Percentiles rank a stretch among this genome's conserved stretches.
phyloP scores from a whole-genome alignment of 1,284 basidiomycete genomes.

The Paramarasmius palmivorus region DNA sequence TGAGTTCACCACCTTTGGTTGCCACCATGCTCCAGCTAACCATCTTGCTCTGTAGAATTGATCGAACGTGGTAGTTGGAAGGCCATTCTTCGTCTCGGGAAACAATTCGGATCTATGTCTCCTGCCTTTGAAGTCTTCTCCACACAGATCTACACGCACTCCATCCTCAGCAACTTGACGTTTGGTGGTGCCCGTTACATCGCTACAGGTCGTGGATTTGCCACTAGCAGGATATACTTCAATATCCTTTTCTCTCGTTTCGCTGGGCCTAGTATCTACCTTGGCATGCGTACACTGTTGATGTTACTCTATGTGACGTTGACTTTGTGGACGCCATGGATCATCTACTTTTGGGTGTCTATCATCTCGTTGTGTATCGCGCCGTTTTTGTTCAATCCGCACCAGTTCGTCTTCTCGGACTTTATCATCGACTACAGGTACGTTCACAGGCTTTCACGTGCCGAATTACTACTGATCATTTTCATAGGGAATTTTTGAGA shows the following conservation, averaged over 20 bases:
- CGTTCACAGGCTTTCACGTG: conserved; percentile 20
- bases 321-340: conserved; percentile 84
- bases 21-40: conserved; percentile 14
- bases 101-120: conserved; percentile 92
- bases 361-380: conserved; percentile 86
- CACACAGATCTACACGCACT: conserved; percentile 95
- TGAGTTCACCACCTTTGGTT: conserved; percentile 32
- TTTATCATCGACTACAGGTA: conserved; percentile 95
- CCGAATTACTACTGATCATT: conserved; percentile 13
- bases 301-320: conserved; percentile 91
- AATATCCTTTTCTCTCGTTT: conserved; percentile 94
- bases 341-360: conserved; percentile 96
- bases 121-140: conserved; percentile 95
- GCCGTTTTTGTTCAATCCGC: conserved; percentile 96
- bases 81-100: conserved; percentile 85
- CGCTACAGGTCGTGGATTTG: conserved; percentile 98
- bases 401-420: conserved; percentile 93
- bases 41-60: conserved; percentile 59
- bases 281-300: conserved; percentile 89
- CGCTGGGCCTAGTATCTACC: conserved; percentile 94
- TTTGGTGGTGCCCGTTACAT: conserved; percentile 97
- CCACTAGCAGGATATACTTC: conserved; percentile 91
- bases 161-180: conserved; percentile 91
- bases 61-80: conserved; percentile 90
- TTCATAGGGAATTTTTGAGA: conserved; percentile 81